Evolutionary conservation across 2,329 filamentous ascomycete species (phyloP).

Genomic region (Nothophaeocryptopus gaeumannii): DNA sequence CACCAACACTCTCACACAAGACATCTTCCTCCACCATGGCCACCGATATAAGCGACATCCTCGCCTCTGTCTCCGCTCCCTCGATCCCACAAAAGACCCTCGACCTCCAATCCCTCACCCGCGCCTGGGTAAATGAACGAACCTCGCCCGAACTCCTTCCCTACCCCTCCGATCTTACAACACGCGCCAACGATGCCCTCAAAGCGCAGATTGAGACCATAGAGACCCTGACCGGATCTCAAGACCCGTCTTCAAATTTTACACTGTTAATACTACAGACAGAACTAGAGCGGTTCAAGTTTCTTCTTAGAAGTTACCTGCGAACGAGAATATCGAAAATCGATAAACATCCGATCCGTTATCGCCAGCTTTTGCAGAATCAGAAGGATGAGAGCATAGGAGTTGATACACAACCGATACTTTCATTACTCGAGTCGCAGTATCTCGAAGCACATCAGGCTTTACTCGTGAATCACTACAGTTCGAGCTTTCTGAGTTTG

Average conservation of each 20-base stretch:
- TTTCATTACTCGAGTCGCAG: conserved; percentile 73
- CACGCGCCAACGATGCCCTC: conserved; percentile 4
- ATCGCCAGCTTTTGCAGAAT: conserved; percentile 53
- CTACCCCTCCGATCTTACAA: conserved; percentile 73
- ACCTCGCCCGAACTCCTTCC: conserved; percentile 83
- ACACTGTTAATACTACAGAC: conserved; percentile 93
- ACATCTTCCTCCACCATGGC: conserved; percentile 17
- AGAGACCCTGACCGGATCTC: conserved; percentile 68
- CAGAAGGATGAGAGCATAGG: conserved; percentile 14
- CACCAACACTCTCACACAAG: not conserved
- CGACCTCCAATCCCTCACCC: conserved; percentile 85
- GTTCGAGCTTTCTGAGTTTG: conserved; percentile 75
- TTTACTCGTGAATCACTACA: conserved; percentile 79
- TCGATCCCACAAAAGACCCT: conserved; percentile 57
- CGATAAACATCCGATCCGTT: conserved; percentile 72
- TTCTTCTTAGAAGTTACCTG: conserved; percentile 77
- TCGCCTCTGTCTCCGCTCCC: conserved; percentile 47
- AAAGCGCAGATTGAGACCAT: conserved; percentile 35
- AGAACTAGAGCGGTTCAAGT: conserved; percentile 91
- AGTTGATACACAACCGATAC: conserved; percentile 33
- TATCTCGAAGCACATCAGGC: conserved; percentile 85
- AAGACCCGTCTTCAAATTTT: conserved; percentile 90
- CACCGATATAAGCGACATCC: conserved; percentile 51
- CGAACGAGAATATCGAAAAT: conserved; percentile 88
- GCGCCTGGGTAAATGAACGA: conserved; percentile 90